Evolutionary conservation across 768 basidiomycete species (phyloP).

Genomic region (Kwoniella botswanensis): DNA sequence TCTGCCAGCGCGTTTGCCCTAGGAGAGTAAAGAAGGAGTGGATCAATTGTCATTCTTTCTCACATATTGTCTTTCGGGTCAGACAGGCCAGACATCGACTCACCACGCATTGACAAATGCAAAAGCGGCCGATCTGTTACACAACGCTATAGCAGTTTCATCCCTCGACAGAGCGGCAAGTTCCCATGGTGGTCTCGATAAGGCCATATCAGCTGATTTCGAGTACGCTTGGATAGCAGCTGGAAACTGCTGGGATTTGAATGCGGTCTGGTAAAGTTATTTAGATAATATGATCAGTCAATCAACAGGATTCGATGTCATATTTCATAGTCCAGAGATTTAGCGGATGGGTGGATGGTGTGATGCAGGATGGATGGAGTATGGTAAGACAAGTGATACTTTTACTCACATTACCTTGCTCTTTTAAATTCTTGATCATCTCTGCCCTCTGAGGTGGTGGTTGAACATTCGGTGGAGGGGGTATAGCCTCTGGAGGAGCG

Average conservation of each 20-base stretch:
- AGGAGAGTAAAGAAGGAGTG: not conserved
- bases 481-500: constrained; percentile 64
- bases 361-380: too few species aligned
- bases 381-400: too few species aligned
- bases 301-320: not conserved
- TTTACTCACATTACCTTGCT: constrained; percentile 86
- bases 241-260: constrained; percentile 72
- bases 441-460: constrained; percentile 75
- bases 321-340: not conserved
- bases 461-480: constrained; percentile 74
- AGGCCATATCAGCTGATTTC: constrained; percentile 74
- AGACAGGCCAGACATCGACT: not conserved
- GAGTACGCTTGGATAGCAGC: constrained; percentile 80
- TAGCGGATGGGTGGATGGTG: too few species aligned
- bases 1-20: constrained; percentile 63
- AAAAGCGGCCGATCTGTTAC: constrained; percentile 89
- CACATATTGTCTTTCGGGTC: too few species aligned
- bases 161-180: constrained; percentile 79
- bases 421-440: constrained; percentile 78
- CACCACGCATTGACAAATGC: constrained; percentile 72
- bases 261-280: constrained; percentile 66
- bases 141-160: constrained; percentile 85
- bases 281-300: not conserved
- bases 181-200: constrained; percentile 88
- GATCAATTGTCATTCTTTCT: too few species aligned